Percentiles rank a stretch among this genome's conserved stretches.
Conservation (phyloP, 2,329 filamentous ascomycete species). For the Stemphylium vesicarium region DNA sequence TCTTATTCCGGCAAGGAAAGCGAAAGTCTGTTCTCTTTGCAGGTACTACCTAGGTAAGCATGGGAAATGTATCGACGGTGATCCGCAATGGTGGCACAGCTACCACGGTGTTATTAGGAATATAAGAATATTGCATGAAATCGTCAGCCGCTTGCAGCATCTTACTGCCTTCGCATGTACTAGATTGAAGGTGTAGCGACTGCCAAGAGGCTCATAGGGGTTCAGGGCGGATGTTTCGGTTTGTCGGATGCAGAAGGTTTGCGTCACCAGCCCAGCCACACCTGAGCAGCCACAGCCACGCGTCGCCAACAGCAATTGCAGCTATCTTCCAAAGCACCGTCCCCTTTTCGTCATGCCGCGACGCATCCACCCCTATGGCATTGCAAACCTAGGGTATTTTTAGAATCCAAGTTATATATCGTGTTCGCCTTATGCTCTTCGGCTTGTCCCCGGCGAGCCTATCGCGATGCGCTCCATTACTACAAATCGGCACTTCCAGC, state of each 20-base stretch:
- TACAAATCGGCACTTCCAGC: constrained; percentile 4
- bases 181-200: background rate
- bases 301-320: constrained; percentile 4
- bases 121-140: too few species aligned
- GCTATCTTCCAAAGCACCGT: background rate
- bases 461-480: constrained; percentile 8
- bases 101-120: too few species aligned
- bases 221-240: background rate
- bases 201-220: background rate
- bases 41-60: too few species aligned
- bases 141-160: background rate
- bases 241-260: constrained; percentile 4
- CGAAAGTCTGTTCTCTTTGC: too few species aligned
- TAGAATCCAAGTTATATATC: constrained; percentile 5
- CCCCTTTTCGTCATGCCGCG: background rate
- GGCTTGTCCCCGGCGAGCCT: constrained; percentile 1
- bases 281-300: constrained; percentile 14
- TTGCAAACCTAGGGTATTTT: constrained; percentile 6
- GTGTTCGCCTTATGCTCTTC: background rate
- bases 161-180: too few species aligned
- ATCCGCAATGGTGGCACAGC: too few species aligned
- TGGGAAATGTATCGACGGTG: too few species aligned
- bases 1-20: too few species aligned
- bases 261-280: constrained; percentile 16
- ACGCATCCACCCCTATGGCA: background rate